Evolutionary conservation across 345 rosid genomes (phyloP), one percentile per base, ranked within the genome.

Genomic region (Crucihimalaya himalaica): DNA sequence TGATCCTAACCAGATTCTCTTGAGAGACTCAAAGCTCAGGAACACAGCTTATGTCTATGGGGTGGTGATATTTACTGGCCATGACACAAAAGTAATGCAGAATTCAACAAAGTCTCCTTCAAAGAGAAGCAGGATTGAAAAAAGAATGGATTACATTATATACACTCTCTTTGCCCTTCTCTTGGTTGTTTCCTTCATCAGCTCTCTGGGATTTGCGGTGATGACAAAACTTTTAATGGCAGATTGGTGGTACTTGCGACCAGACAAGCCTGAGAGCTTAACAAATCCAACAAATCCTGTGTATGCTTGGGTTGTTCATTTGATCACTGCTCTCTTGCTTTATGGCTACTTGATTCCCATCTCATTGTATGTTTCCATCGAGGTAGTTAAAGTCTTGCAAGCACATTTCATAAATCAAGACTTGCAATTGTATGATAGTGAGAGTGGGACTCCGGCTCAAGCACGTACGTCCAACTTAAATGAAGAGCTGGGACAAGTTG

Each of bases 401-500:
- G 92, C 89, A 34, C 80, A 77, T 80, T 78, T 91, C 70, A 88
- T 91, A 25, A 84, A 91, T 70, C 79, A 82, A 50, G 97, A 91
- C 66, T 62, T 78, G 53, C 48, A 84, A 11, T 73, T 91, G 92
- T 87, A 84, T n/a, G 94, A 91, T 40, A 84, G 84, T 32, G 84
- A 62, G 35, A 81, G 82, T n/a, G 72, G 87, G 42, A 81, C 74
- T 70, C 82, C 94, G 0, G 91, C 84, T 48, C 75, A 71, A 63
- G 94, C 97, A 8, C 80, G 90, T 32, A 88, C 97, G 29, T 90
- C 94, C 5, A 90, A 90, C 62, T 74, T 88, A 51, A 90, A 88
- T 57, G 92, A 88, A 75, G 97, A 90, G 77, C 84, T 90, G 13
- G 97, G 97, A 48, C 97, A 86, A 77, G 94, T 91, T 19, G 87